Percentiles rank a stretch among this genome's conserved stretches.
phyloP scores from a whole-genome alignment of 768 basidiomycete species.

The Phlebiopsis flavidoalba region DNA sequence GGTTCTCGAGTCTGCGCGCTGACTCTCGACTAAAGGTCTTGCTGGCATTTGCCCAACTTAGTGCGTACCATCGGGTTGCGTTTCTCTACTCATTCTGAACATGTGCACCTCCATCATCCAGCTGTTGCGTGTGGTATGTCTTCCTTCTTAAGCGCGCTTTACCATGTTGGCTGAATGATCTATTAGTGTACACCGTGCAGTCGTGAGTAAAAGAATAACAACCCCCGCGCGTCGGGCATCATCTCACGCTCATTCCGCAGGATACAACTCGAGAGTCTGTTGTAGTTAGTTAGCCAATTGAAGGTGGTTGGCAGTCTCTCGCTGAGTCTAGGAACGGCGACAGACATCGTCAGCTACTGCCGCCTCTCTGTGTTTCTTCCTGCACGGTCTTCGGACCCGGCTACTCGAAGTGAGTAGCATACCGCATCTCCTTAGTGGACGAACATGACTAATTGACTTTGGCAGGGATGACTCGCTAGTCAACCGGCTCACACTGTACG shows the following conservation, averaged over 20 bases:
- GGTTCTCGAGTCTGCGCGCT: neutral
- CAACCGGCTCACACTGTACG: conserved; percentile 51
- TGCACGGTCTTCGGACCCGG: conserved; percentile 50
- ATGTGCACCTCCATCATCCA: neutral
- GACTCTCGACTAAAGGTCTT: conserved; percentile 29
- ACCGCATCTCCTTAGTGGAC: neutral
- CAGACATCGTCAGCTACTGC: conserved; percentile 53
- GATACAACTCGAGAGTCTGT: conserved; percentile 5
- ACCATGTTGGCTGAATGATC: neutral
- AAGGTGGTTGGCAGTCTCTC: conserved; percentile 45
- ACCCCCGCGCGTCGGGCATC: neutral
- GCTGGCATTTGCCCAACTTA: conserved; percentile 44
- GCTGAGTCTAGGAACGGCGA: conserved; percentile 42
- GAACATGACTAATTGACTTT: neutral
- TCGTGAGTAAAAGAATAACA: neutral
- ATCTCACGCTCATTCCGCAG: neutral
- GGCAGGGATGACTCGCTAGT: conserved; percentile 53
- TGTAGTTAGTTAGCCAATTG: conserved; percentile 40
- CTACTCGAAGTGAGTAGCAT: conserved; percentile 32
- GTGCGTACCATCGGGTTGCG: conserved; percentile 22
- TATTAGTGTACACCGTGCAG: conserved; percentile 9
- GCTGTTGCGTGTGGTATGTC: neutral
- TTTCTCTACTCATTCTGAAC: neutral
- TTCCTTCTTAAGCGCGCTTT: neutral
- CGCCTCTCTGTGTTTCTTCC: conserved; percentile 45